phyloP scores from a whole-genome alignment of 306 rosid genomes.

The Rosa rugosa region DNA sequence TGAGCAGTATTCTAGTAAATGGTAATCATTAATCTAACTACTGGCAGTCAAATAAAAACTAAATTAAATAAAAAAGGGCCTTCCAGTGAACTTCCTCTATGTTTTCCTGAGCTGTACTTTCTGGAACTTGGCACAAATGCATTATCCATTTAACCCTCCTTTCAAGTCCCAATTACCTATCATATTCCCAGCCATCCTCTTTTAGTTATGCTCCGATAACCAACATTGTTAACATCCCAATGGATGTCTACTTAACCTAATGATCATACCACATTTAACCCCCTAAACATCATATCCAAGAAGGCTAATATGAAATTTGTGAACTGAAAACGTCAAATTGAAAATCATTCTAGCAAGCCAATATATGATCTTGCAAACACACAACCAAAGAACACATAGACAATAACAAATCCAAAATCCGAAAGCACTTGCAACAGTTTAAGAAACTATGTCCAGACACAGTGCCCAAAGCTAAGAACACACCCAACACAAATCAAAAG shows the following conservation, averaged over 20 bases:
- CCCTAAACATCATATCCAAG: background rate
- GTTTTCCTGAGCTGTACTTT: background rate
- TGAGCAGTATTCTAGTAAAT: background rate
- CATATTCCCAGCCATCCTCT: background rate
- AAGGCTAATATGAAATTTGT: background rate
- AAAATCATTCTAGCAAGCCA: too few species aligned
- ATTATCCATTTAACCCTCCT: background rate
- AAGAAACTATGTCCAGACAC: too few species aligned
- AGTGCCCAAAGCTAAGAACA: too few species aligned
- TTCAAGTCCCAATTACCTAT: background rate
- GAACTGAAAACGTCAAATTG: too few species aligned
- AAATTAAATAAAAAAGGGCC: background rate
- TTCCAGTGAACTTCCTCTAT: background rate
- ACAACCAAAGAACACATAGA: too few species aligned
- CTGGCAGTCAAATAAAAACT: too few species aligned
- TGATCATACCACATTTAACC: background rate
- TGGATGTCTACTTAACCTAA: background rate
- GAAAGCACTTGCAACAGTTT: background rate
- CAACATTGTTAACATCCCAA: background rate
- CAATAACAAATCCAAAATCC: too few species aligned
- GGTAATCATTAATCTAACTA: background rate
- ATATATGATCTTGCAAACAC: too few species aligned
- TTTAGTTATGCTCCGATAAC: background rate
- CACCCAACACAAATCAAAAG: background rate
- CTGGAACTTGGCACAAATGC: background rate